A percentile compares a stretch with the other conserved stretches of the same genome.
Evolutionary conservation across 2,329 filamentous ascomycete species (phyloP).

Genomic region (Alternaria incomplexa): DNA sequence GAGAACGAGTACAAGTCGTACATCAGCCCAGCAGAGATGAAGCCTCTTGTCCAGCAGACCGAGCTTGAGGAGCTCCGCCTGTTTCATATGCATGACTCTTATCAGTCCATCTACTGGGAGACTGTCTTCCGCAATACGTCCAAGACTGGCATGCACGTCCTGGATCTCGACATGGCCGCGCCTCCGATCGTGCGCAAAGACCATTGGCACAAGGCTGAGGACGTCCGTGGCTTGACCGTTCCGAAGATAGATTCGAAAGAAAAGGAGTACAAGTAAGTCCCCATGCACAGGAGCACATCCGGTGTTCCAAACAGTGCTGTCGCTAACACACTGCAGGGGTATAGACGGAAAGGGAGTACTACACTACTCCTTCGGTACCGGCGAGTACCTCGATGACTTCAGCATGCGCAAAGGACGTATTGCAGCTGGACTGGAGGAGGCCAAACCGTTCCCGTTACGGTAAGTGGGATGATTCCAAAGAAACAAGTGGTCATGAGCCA

Average conservation of each 20-base stretch:
- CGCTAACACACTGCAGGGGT: slow-evolving; percentile 22
- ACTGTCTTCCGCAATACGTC: slow-evolving; percentile 33
- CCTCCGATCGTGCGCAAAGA: slow-evolving; percentile 33
- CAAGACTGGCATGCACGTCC: slow-evolving; percentile 23
- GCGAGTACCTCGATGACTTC: slow-evolving; percentile 43
- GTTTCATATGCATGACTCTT: slow-evolving; percentile 32
- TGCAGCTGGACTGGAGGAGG: slow-evolving; percentile 27
- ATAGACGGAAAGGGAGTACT: slow-evolving; percentile 37
- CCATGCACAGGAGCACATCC: no score
- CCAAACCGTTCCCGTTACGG: slow-evolving; percentile 28
- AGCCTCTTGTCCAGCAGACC: slow-evolving; percentile 27
- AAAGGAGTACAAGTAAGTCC: slow-evolving; percentile 32
- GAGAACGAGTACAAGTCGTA: slow-evolving; percentile 23
- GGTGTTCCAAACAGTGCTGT: not conserved
- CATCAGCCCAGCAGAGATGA: slow-evolving; percentile 32
- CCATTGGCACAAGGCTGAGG: slow-evolving; percentile 28
- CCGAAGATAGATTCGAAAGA: slow-evolving; percentile 18
- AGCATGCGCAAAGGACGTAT: slow-evolving; percentile 43
- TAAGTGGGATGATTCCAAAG: not conserved
- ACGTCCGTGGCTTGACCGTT: slow-evolving; percentile 30
- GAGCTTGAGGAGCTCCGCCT: slow-evolving; percentile 38
- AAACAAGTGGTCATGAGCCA: not conserved
- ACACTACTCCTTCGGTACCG: slow-evolving; percentile 34
- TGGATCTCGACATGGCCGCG: slow-evolving; percentile 38
- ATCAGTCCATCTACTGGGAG: slow-evolving; percentile 41